Evolutionary conservation across 208 protist genomes (phyloP).

Genomic region (Hexamita inflata): DNA sequence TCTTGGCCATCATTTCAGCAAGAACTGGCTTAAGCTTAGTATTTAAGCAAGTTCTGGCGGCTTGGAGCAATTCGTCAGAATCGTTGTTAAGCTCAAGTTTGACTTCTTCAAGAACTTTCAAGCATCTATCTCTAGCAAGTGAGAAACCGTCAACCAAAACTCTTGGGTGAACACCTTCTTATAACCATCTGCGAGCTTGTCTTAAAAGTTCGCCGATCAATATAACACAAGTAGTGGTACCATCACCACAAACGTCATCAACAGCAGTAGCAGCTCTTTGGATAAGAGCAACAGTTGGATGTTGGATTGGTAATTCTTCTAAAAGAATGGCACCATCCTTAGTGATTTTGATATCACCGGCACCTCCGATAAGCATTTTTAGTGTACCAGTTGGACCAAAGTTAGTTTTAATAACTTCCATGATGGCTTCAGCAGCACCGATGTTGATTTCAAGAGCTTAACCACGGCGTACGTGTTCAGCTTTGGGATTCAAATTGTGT

Average conservation of each 20-base stretch:
- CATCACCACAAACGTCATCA: constrained; percentile 98
- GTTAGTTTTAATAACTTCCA: constrained; percentile 92
- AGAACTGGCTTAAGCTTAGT: constrained; percentile 72
- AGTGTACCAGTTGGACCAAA: constrained; percentile 94
- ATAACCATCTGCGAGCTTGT: constrained; percentile 83
- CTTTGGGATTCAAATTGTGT: constrained; percentile 25
- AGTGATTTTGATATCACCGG: constrained; percentile 96
- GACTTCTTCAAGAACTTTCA: constrained; percentile 59
- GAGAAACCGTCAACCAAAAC: constrained; percentile 83
- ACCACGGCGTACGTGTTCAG: constrained; percentile 29
- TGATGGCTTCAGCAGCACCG: constrained; percentile 80
- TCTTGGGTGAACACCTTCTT: constrained; percentile 93
- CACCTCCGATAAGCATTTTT: constrained; percentile 95
- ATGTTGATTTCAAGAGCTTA: constrained; percentile 88
- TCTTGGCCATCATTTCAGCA: constrained; percentile 64
- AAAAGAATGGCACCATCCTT: constrained; percentile 98
- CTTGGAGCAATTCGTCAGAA: not conserved
- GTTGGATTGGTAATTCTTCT: constrained; percentile 98
- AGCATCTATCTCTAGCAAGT: constrained; percentile 66
- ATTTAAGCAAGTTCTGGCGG: constrained; percentile 59
- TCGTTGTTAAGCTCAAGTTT: not conserved
- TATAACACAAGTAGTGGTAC: constrained; percentile 93
- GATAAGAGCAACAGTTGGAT: constrained; percentile 95
- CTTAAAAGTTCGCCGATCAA: constrained; percentile 95
- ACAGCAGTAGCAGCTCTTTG: constrained; percentile 93